Evolutionary conservation across 164 flowering plant genomes (phyloP).

Genomic region (Litsea cubeba): DNA sequence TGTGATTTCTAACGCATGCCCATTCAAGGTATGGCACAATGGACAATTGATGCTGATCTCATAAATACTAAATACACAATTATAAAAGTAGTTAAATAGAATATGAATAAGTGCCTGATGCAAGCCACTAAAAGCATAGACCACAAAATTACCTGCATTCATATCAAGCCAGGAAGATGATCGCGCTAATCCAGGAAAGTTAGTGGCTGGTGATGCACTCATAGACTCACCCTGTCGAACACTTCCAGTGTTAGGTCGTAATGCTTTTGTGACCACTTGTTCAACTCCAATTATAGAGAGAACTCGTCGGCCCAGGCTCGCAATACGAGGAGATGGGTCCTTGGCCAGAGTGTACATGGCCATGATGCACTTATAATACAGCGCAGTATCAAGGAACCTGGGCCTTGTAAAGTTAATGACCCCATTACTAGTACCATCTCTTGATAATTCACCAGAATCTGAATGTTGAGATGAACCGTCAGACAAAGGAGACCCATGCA

Average conservation of each 20-base stretch:
- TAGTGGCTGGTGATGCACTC: conserved; percentile 32
- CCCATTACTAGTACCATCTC: conserved; percentile 65
- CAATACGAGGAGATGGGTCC: conserved; percentile 91
- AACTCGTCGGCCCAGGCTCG: conserved; percentile 71
- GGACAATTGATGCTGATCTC: not conserved
- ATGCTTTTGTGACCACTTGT: conserved; percentile 69
- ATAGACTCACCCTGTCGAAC: conserved; percentile 45
- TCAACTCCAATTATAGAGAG: conserved; percentile 88
- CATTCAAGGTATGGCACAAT: not conserved
- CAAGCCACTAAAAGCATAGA: not conserved
- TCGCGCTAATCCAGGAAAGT: conserved; percentile 73
- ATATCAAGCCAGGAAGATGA: conserved; percentile 95
- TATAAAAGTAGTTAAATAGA: not conserved
- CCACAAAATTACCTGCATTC: conserved; percentile 56
- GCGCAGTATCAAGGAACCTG: conserved; percentile 55
- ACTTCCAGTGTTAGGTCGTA: conserved; percentile 31
- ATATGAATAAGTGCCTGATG: not conserved
- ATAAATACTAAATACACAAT: not conserved
- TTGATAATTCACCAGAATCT: conserved; percentile 61
- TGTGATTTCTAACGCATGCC: not conserved
- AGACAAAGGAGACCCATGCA: conserved; percentile 97
- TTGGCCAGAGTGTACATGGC: conserved; percentile 84
- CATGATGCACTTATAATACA: conserved; percentile 71
- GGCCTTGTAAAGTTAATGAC: conserved; percentile 46
- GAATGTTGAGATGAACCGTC: conserved; percentile 93